Evolutionary conservation across 768 basidiomycete species (phyloP).

Genomic region (Calocybe cyanea): DNA sequence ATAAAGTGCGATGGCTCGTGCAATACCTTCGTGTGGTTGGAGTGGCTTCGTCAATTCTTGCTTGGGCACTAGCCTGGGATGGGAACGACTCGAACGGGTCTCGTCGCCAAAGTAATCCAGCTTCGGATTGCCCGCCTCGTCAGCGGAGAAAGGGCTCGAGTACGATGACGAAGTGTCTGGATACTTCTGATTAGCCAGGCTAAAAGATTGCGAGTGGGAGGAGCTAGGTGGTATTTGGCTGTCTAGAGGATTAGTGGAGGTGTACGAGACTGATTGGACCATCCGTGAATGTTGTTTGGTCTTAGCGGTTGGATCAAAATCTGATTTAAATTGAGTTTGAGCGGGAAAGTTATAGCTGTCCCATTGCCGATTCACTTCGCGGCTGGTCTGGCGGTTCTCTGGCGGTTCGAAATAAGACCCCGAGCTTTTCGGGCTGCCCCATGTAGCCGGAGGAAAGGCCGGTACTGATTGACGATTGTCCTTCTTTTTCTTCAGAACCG

Average conservation of each 20-base stretch:
- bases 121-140: neutral
- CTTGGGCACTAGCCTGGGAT: constrained; percentile 40
- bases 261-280: constrained; percentile 28
- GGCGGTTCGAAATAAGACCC: constrained; percentile 64
- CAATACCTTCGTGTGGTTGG: constrained; percentile 55
- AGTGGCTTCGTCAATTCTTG: constrained; percentile 47
- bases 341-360: constrained; percentile 26
- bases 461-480: constrained; percentile 24
- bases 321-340: constrained; percentile 43
- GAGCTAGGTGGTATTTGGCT: constrained; percentile 1
- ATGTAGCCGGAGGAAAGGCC: constrained; percentile 61
- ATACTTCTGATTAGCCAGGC: neutral
- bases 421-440: constrained; percentile 46
- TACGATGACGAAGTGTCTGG: neutral
- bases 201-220: constrained; percentile 7
- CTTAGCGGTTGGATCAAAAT: constrained; percentile 31
- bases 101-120: constrained; percentile 2
- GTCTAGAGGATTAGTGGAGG: constrained; percentile 8
- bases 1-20: constrained; percentile 70
- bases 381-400: too few species aligned
- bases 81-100: constrained; percentile 10
- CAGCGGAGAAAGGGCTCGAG: neutral
- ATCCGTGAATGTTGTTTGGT: constrained; percentile 17
- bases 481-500: constrained; percentile 47
- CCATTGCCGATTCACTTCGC: too few species aligned